Evolutionary conservation across 768 basidiomycete species (phyloP), one percentile per base, ranked within the genome.

Genomic region (Myochromella boudieri): DNA sequence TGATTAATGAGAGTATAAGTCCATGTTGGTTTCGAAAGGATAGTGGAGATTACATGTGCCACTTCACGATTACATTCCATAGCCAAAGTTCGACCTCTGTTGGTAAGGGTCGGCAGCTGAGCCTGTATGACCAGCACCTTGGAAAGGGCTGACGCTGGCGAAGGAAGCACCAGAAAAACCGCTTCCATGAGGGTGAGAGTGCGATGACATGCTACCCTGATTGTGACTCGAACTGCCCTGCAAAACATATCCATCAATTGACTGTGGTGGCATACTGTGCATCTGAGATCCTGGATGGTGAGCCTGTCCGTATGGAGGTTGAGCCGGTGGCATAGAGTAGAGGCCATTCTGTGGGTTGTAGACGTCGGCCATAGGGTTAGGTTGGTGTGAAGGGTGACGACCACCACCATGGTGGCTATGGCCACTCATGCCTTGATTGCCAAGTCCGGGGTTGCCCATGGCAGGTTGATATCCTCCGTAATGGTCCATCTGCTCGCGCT

Each of bases 401-500:
- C 71, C 71, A 42, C 68, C 68, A 49, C 68, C 62, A 52, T 44
- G 46, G 39, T 50, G 65, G 25, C 54, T 65, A 32, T 68, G 62
- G 38, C 71, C 66, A 20, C 60, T 72, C 53, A 87, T 74, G 46
- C 77, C 76, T 62, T 81, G 81, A 59, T 73, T 80, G 53, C 70
- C 72, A 38, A 85, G 70, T 17, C 74, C 69, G 69, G 84, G 76
- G 57, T 77, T 83, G 47, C 78, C 70, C 53, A 87, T 70, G 25
- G 75, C 65, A 56, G 82, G 81, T 57, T 80, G 82, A 61, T 82
- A 83, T 45, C 76, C 75, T 37, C 76, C 75, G 51, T 75, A 85
- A 45, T 71, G 76, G 55, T 89, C 88, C 68, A 87, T 77, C 58
- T 91, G 89, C 69, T 95, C 94, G 48, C 95, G 91, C 68, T 97